phyloP scores from a whole-genome alignment of 2,329 filamentous ascomycete genomes.

The Penicillium aurantiogriseum region DNA sequence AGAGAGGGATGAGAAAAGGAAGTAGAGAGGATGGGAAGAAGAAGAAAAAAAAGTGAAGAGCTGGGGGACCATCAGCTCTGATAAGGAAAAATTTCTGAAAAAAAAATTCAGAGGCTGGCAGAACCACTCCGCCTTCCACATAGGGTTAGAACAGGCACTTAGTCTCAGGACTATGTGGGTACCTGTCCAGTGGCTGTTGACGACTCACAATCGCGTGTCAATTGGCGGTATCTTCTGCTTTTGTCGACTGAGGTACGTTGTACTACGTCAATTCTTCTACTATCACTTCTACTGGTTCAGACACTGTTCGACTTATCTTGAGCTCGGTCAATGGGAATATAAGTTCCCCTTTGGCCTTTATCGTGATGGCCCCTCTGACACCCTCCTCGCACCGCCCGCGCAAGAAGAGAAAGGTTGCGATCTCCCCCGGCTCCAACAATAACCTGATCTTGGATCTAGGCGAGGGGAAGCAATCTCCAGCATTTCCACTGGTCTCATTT shows the following conservation, averaged over 20 bases:
- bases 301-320: background rate
- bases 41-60: constrained; percentile 23
- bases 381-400: constrained; percentile 44
- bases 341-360: constrained; percentile 14
- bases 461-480: constrained; percentile 56
- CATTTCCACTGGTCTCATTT: constrained; percentile 90
- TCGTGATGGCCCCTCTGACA: constrained; percentile 29
- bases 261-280: constrained; percentile 1
- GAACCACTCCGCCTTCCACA: constrained; percentile 31
- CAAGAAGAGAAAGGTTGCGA: constrained; percentile 45
- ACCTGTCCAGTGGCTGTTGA: constrained; percentile 14
- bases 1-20: constrained; percentile 11
- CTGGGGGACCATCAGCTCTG: constrained; percentile 26
- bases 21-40: constrained; percentile 22
- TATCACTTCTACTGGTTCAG: background rate
- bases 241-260: background rate
- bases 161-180: constrained; percentile 19
- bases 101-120: constrained; percentile 34
- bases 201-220: constrained; percentile 14
- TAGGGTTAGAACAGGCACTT: constrained; percentile 17
- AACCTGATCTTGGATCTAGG: constrained; percentile 45
- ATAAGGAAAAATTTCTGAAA: constrained; percentile 29
- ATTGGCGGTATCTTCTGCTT: constrained; percentile 1
- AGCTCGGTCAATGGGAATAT: constrained; percentile 25
- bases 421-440: constrained; percentile 40